phyloP scores from a whole-genome alignment of 2,329 filamentous ascomycete species.

The Pseudogymnoascus sp. region DNA sequence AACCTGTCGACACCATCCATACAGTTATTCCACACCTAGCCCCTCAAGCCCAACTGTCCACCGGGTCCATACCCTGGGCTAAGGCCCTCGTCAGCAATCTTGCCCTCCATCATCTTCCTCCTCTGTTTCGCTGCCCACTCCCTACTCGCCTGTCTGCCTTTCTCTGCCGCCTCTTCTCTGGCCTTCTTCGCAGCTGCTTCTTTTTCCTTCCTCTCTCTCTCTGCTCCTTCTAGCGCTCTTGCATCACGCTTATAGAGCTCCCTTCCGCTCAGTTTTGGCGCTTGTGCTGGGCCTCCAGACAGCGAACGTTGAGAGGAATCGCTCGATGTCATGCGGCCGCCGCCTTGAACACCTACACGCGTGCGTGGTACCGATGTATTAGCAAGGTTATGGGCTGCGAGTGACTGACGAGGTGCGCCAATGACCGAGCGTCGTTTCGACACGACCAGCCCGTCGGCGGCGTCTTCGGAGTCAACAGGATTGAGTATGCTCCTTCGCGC shows the following conservation, averaged over 20 bases:
- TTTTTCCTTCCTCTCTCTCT: conserved; percentile 46
- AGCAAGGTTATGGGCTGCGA: conserved; percentile 26
- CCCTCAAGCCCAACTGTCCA: conserved; percentile 19
- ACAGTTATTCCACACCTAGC: not conserved
- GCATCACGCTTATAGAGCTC: conserved; percentile 48
- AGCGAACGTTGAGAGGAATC: not conserved
- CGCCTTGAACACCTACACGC: conserved; percentile 14
- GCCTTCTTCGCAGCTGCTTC: conserved; percentile 47
- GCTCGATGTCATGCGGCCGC: not conserved
- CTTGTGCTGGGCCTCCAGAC: not conserved
- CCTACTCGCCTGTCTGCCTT: conserved; percentile 48
- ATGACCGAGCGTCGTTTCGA: conserved; percentile 25
- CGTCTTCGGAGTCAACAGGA: conserved; percentile 13
- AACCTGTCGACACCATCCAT: not conserved
- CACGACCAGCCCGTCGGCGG: conserved; percentile 11
- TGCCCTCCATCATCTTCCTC: conserved; percentile 19
- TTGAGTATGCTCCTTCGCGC: conserved; percentile 37
- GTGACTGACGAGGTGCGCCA: conserved; percentile 27
- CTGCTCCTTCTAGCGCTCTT: conserved; percentile 37
- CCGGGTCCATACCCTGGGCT: conserved; percentile 21
- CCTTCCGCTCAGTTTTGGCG: conserved; percentile 33
- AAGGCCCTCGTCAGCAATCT: conserved; percentile 17
- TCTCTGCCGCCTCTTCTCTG: conserved; percentile 52
- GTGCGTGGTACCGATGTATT: conserved; percentile 25
- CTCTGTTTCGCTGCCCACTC: conserved; percentile 54